phyloP scores from a whole-genome alignment of 768 basidiomycete species.

The Coprinellus micaceus region DNA sequence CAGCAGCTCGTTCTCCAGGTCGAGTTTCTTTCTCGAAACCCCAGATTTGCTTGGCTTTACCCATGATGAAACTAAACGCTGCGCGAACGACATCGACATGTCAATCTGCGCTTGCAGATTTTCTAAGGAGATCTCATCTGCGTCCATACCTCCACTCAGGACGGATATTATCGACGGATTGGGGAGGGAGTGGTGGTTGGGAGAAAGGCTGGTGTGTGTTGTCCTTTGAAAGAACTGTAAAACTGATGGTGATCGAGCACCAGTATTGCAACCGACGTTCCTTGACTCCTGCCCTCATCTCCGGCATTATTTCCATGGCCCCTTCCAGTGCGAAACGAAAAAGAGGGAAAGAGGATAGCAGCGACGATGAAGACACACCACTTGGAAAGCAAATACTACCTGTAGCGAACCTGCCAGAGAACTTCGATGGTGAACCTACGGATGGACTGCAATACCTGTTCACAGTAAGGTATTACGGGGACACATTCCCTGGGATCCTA shows the following conservation, averaged over 20 bases:
- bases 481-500: not conserved
- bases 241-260: not conserved
- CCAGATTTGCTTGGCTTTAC: slow-evolving; percentile 51
- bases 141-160: slow-evolving; percentile 29
- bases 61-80: slow-evolving; percentile 76
- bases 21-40: slow-evolving; percentile 27
- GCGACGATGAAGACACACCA: slow-evolving; percentile 57
- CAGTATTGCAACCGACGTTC: not conserved
- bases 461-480: slow-evolving; percentile 59
- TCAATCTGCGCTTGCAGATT: slow-evolving; percentile 80
- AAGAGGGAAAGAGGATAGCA: slow-evolving; percentile 44
- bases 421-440: slow-evolving; percentile 60
- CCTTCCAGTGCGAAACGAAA: slow-evolving; percentile 47
- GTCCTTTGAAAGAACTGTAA: not conserved
- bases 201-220: not conserved
- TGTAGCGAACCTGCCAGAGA: slow-evolving; percentile 71
- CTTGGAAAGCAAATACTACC: slow-evolving; percentile 73
- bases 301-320: not conserved
- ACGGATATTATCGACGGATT: not conserved
- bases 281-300: not conserved
- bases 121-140: slow-evolving; percentile 62
- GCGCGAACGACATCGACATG: slow-evolving; percentile 71
- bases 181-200: not conserved
- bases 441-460: slow-evolving; percentile 83
- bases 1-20: slow-evolving; percentile 54